These are phyloP conservation scores for Globisporangium spiculum DNA, from an alignment of 352 stramenopile species.

Conservation along the genomic window DNA sequence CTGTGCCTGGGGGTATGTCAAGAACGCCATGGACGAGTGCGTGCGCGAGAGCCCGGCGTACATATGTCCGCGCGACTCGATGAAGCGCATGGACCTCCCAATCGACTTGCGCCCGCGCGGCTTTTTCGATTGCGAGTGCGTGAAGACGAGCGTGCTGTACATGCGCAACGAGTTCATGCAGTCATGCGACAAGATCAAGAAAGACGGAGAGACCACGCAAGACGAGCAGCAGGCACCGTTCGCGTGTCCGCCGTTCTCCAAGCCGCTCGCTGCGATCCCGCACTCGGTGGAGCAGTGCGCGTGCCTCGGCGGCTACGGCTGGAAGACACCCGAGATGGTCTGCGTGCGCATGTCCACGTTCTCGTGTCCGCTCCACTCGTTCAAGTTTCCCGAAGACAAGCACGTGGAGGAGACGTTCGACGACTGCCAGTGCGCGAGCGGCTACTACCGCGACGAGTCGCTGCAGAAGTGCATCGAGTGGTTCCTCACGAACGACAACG, in stretches of 20 bases:
- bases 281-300: conserved; percentile 76
- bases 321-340: conserved; percentile 67
- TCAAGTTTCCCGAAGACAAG: conserved; percentile 27
- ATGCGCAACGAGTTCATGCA: conserved; percentile 57
- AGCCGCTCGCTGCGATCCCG: conserved; percentile 42
- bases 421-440: conserved; percentile 69
- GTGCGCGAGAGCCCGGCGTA: conserved; percentile 52
- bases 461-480: conserved; percentile 54
- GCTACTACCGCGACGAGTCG: conserved; percentile 63
- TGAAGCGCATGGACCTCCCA: conserved; percentile 35
- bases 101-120: conserved; percentile 42
- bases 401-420: conserved; percentile 46
- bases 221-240: conserved; percentile 22
- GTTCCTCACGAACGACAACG: conserved; percentile 65
- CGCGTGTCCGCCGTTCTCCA: conserved; percentile 59
- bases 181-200: conserved; percentile 33
- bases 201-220: conserved; percentile 20
- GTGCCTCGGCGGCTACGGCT: conserved; percentile 71
- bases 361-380: conserved; percentile 58
- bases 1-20: conserved; percentile 74
- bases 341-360: conserved; percentile 60
- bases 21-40: conserved; percentile 38
- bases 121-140: conserved; percentile 78
- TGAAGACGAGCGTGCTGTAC: conserved; percentile 33
- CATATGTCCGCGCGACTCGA: conserved; percentile 61